Evolutionary conservation across 129 eudicot species (phyloP).

Genomic region (Rutidosis leptorrhynchoides): DNA sequence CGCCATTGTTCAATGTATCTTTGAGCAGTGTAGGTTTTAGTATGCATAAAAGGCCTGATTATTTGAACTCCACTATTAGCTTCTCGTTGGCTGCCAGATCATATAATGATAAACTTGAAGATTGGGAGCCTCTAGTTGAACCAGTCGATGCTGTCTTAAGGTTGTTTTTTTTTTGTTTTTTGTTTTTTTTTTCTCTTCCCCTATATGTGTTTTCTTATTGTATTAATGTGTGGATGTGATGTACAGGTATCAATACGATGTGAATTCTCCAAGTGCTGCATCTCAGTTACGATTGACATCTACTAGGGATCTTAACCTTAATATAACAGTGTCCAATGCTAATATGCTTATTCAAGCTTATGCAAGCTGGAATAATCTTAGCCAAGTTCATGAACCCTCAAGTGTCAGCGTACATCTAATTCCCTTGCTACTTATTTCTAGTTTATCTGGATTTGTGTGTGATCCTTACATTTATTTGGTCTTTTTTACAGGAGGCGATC

Average conservation of each 20-base stretch:
- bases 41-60: slow-evolving; percentile 71
- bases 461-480: slow-evolving; percentile 14
- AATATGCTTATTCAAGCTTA: slow-evolving; percentile 92
- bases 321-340: slow-evolving; percentile 79
- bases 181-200: background rate
- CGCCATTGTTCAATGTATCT: slow-evolving; percentile 82
- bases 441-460: slow-evolving; percentile 8
- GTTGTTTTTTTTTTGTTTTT: slow-evolving; percentile 45
- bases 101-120: slow-evolving; percentile 89
- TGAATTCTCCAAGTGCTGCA: slow-evolving; percentile 72
- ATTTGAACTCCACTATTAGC: slow-evolving; percentile 65
- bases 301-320: slow-evolving; percentile 74
- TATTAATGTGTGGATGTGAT: slow-evolving; percentile 14
- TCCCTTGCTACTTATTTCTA: slow-evolving; percentile 13
- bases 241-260: slow-evolving; percentile 79
- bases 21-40: slow-evolving; percentile 69
- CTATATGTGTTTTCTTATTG: background rate
- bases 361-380: slow-evolving; percentile 94
- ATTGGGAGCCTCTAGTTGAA: slow-evolving; percentile 98
- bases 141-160: slow-evolving; percentile 92
- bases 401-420: slow-evolving; percentile 38
- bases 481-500: slow-evolving; percentile 50
- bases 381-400: slow-evolving; percentile 55
- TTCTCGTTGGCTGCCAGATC: slow-evolving; percentile 92
- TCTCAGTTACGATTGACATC: slow-evolving; percentile 86